Conservation (phyloP, 2,329 filamentous ascomycete species). For the Alternaria triticimaculans region DNA sequence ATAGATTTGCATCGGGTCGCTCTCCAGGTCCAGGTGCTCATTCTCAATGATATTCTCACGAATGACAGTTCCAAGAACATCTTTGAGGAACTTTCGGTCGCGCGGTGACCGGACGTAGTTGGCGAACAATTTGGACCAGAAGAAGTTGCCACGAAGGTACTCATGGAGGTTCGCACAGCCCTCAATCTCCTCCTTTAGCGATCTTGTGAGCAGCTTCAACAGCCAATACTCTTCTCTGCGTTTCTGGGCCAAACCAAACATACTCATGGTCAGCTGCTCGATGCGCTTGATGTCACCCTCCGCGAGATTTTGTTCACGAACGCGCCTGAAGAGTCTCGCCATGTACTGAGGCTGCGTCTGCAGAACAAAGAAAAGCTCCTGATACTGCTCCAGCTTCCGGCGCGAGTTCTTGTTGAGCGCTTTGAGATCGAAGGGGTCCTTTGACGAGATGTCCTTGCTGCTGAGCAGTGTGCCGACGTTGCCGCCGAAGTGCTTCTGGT, state of each 20-base stretch:
- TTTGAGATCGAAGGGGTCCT: constrained; percentile 94
- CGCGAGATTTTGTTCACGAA: constrained; percentile 81
- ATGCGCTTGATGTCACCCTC: constrained; percentile 94
- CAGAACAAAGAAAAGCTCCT: constrained; percentile 95
- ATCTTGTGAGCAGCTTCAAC: constrained; percentile 82
- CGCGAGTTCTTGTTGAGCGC: constrained; percentile 96
- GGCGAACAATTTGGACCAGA: constrained; percentile 85
- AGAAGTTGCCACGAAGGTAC: constrained; percentile 86
- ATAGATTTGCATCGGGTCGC: constrained; percentile 97
- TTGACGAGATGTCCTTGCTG: constrained; percentile 85
- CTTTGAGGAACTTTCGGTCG: constrained; percentile 89
- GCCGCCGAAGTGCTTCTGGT: constrained; percentile 94
- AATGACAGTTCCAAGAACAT: constrained; percentile 83
- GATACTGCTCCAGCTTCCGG: constrained; percentile 94
- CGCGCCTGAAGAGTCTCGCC: constrained; percentile 81
- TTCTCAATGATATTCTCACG: constrained; percentile 94
- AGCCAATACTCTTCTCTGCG: constrained; percentile 96
- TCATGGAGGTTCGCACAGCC: constrained; percentile 76
- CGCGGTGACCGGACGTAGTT: constrained; percentile 91
- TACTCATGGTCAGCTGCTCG: constrained; percentile 91
- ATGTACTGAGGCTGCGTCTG: constrained; percentile 97
- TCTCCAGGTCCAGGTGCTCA: constrained; percentile 87
- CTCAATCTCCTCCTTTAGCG: constrained; percentile 85
- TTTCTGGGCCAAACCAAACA: constrained; percentile 98
- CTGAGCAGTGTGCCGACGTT: constrained; percentile 84